Evolutionary conservation across 2,329 filamentous ascomycete genomes (phyloP).

Genomic region (Colletotrichum tanaceti): DNA sequence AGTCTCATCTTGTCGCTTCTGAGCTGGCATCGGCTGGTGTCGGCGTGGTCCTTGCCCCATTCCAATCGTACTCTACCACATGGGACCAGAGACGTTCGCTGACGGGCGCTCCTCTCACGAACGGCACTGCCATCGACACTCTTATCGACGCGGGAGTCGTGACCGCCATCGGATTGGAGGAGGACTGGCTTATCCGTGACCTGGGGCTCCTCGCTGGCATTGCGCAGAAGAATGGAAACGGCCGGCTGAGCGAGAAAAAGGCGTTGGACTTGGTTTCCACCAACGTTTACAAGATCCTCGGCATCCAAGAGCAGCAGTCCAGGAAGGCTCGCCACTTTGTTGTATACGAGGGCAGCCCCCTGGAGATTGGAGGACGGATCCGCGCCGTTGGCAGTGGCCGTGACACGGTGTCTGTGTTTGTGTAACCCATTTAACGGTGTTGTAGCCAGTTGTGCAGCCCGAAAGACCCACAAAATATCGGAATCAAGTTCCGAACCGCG

Average conservation of each 20-base stretch:
- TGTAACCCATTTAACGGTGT: slow-evolving; percentile 37
- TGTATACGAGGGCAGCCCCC: slow-evolving; percentile 71
- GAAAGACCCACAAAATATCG: not conserved
- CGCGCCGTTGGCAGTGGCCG: slow-evolving; percentile 63
- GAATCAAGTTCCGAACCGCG: slow-evolving; percentile 6
- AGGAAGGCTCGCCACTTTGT: slow-evolving; percentile 62
- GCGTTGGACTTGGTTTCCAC: slow-evolving; percentile 68
- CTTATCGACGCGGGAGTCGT: slow-evolving; percentile 69
- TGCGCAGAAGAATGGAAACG: slow-evolving; percentile 67
- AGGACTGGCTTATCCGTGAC: slow-evolving; percentile 72
- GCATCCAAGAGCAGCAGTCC: slow-evolving; percentile 52
- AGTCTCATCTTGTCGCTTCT: slow-evolving; percentile 69
- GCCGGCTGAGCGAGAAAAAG: slow-evolving; percentile 63
- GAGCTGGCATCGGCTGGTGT: slow-evolving; percentile 68
- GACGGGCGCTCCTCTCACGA: slow-evolving; percentile 73
- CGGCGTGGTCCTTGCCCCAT: slow-evolving; percentile 69
- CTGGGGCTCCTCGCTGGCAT: slow-evolving; percentile 70
- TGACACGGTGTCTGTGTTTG: slow-evolving; percentile 52
- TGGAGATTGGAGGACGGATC: slow-evolving; percentile 68
- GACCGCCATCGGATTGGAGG: slow-evolving; percentile 68
- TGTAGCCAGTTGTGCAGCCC: not conserved
- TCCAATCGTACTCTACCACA: slow-evolving; percentile 63
- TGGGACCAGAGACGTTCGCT: slow-evolving; percentile 74
- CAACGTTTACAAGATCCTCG: slow-evolving; percentile 70
- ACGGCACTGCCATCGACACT: slow-evolving; percentile 70